phyloP scores from a whole-genome alignment of 169 alveolate genomes.

The Plasmodium falciparum region DNA sequence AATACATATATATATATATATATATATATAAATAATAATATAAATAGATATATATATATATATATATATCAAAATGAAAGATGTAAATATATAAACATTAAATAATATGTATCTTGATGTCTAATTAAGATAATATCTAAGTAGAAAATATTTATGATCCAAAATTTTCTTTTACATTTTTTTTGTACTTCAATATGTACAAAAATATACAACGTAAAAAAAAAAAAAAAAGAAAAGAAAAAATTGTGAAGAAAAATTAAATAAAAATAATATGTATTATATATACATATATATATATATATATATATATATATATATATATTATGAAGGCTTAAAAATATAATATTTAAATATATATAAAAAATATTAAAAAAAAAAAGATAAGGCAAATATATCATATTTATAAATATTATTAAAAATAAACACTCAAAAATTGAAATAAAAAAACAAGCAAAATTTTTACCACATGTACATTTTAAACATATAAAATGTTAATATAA shows the following conservation, averaged over 20 bases:
- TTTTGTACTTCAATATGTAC: not conserved
- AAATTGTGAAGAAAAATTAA: too few species aligned
- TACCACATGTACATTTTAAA: slow-evolving; percentile 1
- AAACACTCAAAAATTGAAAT: not conserved
- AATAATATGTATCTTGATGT: too few species aligned
- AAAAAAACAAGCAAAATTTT: slow-evolving; percentile 3
- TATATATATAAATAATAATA: too few species aligned
- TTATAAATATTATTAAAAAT: slow-evolving; percentile 11
- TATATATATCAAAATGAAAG: too few species aligned
- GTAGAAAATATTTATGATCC: not conserved
- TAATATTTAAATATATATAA: not conserved
- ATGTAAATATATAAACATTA: too few species aligned
- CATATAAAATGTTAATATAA: slow-evolving; percentile 1
- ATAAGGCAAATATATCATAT: slow-evolving; percentile 1
- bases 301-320: slow-evolving; percentile 3
- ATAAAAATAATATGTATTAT: not conserved
- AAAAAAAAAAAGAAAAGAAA: too few species aligned
- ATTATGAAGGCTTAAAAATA: slow-evolving; percentile 2
- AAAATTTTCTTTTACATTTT: not conserved
- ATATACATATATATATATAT: slow-evolving; percentile 2
- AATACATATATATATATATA: too few species aligned
- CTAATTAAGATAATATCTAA: not conserved
- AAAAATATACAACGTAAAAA: not conserved
- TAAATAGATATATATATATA: too few species aligned
- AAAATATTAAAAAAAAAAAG: slow-evolving; percentile 6